Percentiles rank a stretch among this genome's conserved stretches.
These are phyloP conservation scores for Botrytis tulipae DNA, from an alignment of 2,329 filamentous ascomycete species.

Conservation along the genomic window DNA sequence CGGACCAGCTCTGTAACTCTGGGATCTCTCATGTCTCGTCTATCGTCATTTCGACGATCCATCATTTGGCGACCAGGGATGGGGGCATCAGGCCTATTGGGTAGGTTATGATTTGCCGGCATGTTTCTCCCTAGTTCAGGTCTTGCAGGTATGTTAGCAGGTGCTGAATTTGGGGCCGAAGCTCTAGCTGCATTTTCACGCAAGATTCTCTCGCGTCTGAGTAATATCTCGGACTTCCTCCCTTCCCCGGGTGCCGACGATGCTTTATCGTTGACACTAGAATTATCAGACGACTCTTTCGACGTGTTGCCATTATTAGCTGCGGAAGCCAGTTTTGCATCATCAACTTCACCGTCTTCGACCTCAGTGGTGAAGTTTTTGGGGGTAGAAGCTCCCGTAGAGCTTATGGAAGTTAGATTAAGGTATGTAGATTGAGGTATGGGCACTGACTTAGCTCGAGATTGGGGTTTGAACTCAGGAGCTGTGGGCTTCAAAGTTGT, in stretches of 20 bases:
- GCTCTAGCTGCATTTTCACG: constrained; percentile 34
- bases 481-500: constrained; percentile 58
- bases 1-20: constrained; percentile 30
- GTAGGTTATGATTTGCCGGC: constrained; percentile 31
- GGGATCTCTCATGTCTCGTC: constrained; percentile 35
- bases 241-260: constrained; percentile 25
- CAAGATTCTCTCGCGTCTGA: constrained; percentile 34
- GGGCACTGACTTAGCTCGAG: constrained; percentile 37
- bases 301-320: constrained; percentile 10
- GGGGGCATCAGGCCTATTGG: constrained; percentile 38
- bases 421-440: not conserved
- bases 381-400: constrained; percentile 37
- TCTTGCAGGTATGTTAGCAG: constrained; percentile 28
- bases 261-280: constrained; percentile 29
- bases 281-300: constrained; percentile 17
- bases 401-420: constrained; percentile 40
- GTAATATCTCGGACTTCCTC: constrained; percentile 34
- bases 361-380: constrained; percentile 46
- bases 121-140: constrained; percentile 29
- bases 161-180: constrained; percentile 24
- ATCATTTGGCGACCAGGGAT: constrained; percentile 34
- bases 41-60: constrained; percentile 37
- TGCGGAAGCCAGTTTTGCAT: constrained; percentile 45
- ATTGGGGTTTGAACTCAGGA: constrained; percentile 60
- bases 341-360: constrained; percentile 73